A percentile compares a stretch with the other conserved stretches of the same genome.
Evolutionary conservation across 371 early-diverging fungal species (phyloP).

Genomic region (Capillidium heterosporum): DNA sequence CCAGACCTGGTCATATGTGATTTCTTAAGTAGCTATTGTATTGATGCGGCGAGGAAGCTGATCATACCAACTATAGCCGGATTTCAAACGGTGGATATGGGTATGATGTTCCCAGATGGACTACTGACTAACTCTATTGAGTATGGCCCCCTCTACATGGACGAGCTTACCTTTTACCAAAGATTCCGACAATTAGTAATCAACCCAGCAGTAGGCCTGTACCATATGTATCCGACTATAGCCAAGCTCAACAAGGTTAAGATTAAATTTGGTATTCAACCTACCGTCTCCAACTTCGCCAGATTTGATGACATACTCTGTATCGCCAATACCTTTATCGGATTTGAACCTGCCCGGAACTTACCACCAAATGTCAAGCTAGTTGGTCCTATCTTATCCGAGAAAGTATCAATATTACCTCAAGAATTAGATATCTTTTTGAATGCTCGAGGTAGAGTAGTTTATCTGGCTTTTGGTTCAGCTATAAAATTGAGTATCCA

Average conservation of each 20-base stretch:
- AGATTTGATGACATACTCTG: neutral
- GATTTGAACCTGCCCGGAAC: slow-evolving; percentile 1
- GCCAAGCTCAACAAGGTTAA: neutral
- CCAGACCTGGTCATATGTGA: neutral
- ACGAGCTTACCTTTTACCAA: neutral
- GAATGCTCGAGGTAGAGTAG: neutral
- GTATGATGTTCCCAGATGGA: too few relatives aligned
- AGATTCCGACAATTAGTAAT: neutral
- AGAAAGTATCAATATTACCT: neutral
- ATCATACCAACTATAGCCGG: neutral
- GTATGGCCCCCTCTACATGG: neutral
- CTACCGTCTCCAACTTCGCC: neutral
- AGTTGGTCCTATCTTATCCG: neutral
- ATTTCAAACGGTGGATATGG: neutral
- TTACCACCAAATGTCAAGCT: neutral
- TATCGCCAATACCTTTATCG: slow-evolving; percentile 1
- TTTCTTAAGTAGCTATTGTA: neutral
- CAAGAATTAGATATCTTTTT: neutral
- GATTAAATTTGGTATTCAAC: neutral
- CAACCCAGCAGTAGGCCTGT: neutral
- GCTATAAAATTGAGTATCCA: neutral
- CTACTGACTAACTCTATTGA: neutral
- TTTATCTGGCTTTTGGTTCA: neutral
- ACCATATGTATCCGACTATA: neutral
- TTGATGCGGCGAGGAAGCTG: neutral